Conservation (phyloP, 1,139 yeast species). For the Candida mesenterica region DNA sequence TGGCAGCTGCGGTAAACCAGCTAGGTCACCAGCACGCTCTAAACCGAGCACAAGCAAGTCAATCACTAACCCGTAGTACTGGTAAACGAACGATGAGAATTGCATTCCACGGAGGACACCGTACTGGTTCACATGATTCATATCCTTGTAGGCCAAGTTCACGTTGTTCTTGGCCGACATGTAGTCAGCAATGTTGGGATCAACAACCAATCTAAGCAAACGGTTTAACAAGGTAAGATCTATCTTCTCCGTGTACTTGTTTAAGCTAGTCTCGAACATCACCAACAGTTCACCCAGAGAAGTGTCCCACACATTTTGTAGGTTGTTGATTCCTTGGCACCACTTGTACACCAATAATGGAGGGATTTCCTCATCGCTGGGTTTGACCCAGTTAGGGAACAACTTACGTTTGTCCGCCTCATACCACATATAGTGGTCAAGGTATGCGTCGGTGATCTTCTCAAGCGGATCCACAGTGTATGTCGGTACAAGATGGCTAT, state of each 20-base stretch:
- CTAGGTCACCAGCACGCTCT: constrained; percentile 83
- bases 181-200: constrained; percentile 91
- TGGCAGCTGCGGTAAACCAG: constrained; percentile 74
- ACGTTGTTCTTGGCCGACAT: constrained; percentile 90
- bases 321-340: constrained; percentile 91
- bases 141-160: constrained; percentile 81
- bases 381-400: constrained; percentile 96
- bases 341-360: constrained; percentile 90
- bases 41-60: constrained; percentile 82
- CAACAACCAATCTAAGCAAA: constrained; percentile 74
- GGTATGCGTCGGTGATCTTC: constrained; percentile 92
- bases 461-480: constrained; percentile 89
- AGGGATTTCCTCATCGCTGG: constrained; percentile 91
- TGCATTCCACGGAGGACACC: constrained; percentile 89
- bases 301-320: constrained; percentile 76
- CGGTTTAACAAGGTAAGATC: constrained; percentile 87
- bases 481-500: constrained; percentile 80
- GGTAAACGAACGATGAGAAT: constrained; percentile 85
- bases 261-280: constrained; percentile 73
- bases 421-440: constrained; percentile 95
- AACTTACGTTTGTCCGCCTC: constrained; percentile 85
- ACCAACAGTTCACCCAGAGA: constrained; percentile 75
- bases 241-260: constrained; percentile 75
- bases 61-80: constrained; percentile 81
- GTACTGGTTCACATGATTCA: constrained; percentile 88